phyloP scores from a whole-genome alignment of 179 eudicot genomes.

The Nepenthes alata region DNA sequence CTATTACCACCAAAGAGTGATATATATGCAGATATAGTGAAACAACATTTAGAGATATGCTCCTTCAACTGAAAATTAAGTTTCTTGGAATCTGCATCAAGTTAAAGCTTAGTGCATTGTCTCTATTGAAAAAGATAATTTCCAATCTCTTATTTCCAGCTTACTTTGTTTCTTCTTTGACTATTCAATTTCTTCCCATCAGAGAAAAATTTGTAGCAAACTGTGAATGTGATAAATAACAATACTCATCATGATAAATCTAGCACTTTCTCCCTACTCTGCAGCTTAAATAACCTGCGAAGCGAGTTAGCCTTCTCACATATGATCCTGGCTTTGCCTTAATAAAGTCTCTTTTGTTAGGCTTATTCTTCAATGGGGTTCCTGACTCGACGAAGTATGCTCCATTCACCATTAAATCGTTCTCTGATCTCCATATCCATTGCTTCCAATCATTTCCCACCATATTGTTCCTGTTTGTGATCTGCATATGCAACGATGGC shows the following conservation, averaged over 20 bases:
- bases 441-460: not conserved
- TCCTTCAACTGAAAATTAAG: no score
- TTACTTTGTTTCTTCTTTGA: no score
- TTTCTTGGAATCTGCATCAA: no score
- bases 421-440: slow-evolving; percentile 12
- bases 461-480: slow-evolving; percentile 7
- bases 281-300: slow-evolving; percentile 9
- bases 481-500: not conserved
- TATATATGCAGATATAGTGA: no score
- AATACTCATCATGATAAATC: not conserved
- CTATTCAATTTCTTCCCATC: no score
- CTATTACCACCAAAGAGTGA: no score
- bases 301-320: slow-evolving; percentile 11
- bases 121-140: no score
- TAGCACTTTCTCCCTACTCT: slow-evolving; percentile 9
- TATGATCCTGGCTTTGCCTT: slow-evolving; percentile 6
- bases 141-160: no score
- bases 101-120: no score
- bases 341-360: slow-evolving; percentile 2
- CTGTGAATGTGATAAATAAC: no score
- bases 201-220: no score
- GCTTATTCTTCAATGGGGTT: slow-evolving; percentile 2
- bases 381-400: slow-evolving; percentile 9
- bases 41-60: no score
- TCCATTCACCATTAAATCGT: slow-evolving; percentile 7